Conservation (phyloP, 176 grass and related monocot species). For the Ampelocalamus luodianensis region DNA sequence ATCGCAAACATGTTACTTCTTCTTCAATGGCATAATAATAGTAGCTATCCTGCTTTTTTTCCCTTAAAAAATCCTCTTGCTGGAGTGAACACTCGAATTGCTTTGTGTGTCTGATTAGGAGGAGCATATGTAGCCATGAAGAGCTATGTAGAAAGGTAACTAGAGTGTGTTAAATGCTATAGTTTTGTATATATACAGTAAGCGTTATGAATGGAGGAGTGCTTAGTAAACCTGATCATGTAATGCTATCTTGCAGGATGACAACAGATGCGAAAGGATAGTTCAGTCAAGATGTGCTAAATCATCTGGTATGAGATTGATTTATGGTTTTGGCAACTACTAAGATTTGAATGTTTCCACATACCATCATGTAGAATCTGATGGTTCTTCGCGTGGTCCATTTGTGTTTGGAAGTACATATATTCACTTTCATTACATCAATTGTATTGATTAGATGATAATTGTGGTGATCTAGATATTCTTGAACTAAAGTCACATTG, state of each 20-base stretch:
- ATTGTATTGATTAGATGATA: conserved; percentile 18
- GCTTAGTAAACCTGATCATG: conserved; percentile 15
- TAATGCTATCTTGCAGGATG: conserved; percentile 51
- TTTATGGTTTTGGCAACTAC: conserved; percentile 22
- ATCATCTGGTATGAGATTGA: conserved; percentile 67
- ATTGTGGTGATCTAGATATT: conserved; percentile 13
- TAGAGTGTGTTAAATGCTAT: too few relatives aligned
- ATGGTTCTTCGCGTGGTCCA: background rate
- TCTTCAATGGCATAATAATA: background rate
- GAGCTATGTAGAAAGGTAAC: too few relatives aligned
- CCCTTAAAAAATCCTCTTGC: background rate
- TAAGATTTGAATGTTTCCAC: conserved; percentile 1
- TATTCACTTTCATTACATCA: conserved; percentile 21
- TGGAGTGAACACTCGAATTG: conserved; percentile 4
- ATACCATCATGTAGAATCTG: background rate
- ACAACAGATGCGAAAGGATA: conserved; percentile 37
- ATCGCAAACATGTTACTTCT: background rate
- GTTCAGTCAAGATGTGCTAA: conserved; percentile 51
- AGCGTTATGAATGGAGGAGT: background rate
- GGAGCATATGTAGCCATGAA: too few relatives aligned
- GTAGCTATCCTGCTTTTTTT: background rate
- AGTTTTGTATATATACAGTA: background rate
- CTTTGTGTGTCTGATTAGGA: background rate
- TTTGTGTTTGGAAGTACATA: background rate
- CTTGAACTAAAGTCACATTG: background rate